Percentiles rank a stretch among this genome's conserved stretches.
Evolutionary conservation across 768 basidiomycete species (phyloP).

Genomic region (Hypsizygus marmoreus): DNA sequence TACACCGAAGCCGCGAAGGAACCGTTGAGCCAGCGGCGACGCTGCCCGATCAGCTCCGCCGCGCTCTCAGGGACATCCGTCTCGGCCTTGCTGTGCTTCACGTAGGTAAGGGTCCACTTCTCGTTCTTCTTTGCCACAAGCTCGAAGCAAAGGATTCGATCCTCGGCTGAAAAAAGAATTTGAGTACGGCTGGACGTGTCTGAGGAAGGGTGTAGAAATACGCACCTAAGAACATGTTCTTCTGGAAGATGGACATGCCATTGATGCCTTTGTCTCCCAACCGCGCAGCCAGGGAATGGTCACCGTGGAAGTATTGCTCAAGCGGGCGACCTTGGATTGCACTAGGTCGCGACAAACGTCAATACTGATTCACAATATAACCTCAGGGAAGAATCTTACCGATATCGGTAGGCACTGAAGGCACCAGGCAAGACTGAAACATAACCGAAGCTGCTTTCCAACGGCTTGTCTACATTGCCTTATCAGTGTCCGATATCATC

Average conservation of each 20-base stretch:
- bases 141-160: slow-evolving; percentile 97
- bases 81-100: slow-evolving; percentile 94
- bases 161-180: slow-evolving; percentile 59
- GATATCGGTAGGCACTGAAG: slow-evolving; percentile 89
- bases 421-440: slow-evolving; percentile 95
- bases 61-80: slow-evolving; percentile 94
- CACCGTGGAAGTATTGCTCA: slow-evolving; percentile 86
- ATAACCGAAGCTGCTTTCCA: slow-evolving; percentile 95
- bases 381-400: slow-evolving; percentile 5
- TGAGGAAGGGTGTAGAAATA: neutral
- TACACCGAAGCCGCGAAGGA: slow-evolving; percentile 94
- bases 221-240: slow-evolving; percentile 67
- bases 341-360: slow-evolving; percentile 28
- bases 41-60: slow-evolving; percentile 90
- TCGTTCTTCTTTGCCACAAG: slow-evolving; percentile 89
- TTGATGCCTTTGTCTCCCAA: slow-evolving; percentile 92
- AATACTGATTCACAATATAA: no score
- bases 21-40: slow-evolving; percentile 95
- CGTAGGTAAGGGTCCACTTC: slow-evolving; percentile 85
- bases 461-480: slow-evolving; percentile 74
- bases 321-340: slow-evolving; percentile 89
- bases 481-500: neutral
- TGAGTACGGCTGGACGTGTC: neutral
- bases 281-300: slow-evolving; percentile 87
- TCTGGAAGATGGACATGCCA: slow-evolving; percentile 96